phyloP scores from a whole-genome alignment of 129 eudicot species.

The Apium graveolens region DNA sequence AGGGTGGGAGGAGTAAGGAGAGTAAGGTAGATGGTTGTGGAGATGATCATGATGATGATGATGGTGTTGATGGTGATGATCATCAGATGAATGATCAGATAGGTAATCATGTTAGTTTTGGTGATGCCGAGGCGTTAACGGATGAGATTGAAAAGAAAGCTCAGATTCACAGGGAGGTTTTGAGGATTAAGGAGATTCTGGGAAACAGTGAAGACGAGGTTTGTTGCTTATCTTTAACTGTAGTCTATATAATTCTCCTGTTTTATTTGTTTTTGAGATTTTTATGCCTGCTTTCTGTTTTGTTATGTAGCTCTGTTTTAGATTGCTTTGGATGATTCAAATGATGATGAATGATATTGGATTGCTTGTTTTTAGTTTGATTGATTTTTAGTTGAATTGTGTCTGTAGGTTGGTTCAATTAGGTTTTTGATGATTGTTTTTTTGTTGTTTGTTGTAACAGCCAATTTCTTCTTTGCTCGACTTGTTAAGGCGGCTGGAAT shows the following conservation, averaged over 20 bases:
- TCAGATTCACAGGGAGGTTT: conserved; percentile 39
- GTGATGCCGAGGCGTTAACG: conserved; percentile 75
- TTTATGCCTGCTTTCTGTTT: background rate
- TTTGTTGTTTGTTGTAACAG: conserved; percentile 27
- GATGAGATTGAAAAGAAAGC: conserved; percentile 70
- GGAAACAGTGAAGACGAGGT: conserved; percentile 68
- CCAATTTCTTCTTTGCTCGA: conserved; percentile 45
- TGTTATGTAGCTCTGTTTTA: background rate
- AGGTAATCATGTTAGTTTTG: conserved; percentile 48
- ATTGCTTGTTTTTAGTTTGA: background rate
- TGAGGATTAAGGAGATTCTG: conserved; percentile 70
- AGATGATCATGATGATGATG: conserved; percentile 19
- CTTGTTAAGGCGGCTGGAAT: conserved; percentile 67
- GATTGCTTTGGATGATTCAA: background rate
- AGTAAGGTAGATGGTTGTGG: conserved; percentile 40
- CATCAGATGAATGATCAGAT: conserved; percentile 30
- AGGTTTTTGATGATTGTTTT: conserved; percentile 9
- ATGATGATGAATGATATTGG: background rate
- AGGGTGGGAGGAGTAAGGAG: conserved; percentile 39
- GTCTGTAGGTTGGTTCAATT: background rate
- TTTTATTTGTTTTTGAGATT: background rate
- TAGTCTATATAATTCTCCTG: background rate
- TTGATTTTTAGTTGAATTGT: background rate
- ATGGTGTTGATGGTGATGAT: background rate
- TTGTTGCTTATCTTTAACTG: background rate